Evolutionary conservation across 169 alveolate genomes (phyloP), one percentile per base, ranked within the genome.

Genomic region (Plasmodium yoelii): DNA sequence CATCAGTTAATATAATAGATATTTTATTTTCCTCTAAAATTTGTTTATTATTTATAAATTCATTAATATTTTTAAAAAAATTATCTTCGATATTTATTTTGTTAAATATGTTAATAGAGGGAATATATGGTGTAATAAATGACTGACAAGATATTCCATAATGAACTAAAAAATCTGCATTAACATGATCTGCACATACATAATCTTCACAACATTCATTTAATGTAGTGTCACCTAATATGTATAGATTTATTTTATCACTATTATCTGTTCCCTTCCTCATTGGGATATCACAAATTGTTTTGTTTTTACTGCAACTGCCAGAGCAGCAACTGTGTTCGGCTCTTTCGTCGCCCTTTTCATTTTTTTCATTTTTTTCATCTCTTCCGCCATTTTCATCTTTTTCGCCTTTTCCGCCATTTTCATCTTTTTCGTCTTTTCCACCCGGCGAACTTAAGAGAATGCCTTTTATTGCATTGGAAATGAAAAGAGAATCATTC

Each of bases 171-270:
- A 82, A 47, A 67, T 82, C 90, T 55, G 90, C 74, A 18, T 82
- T 64, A 68, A 82, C 90, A 67, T 82, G 90, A 13, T 65, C 90
- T 22, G 90, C 71, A 28, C 75, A 67, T 55, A 82, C 90, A 60
- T 82, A 82, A 24, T 82, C 90, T 28, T 82, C 90, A 34, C 90
- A 82, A 24, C 90, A 82, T 42, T 82, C 90, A 44, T 67, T 82
- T 49, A 65, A 18, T 10, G 90, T 65, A 7, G 90, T 82, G 18
- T 82, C 90, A 4, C 90, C 90, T 49, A 82, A 55, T 46, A 82
- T 39, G 74, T 82, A 82, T 7, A 82, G 44, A 42, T 82, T 56
- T 0, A 82, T 42, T 19, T 22, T 9, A 12, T 39, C 42, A 3
- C 18, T 8, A 3, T 39, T 18, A 1, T 9, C 2, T 10, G 8